Evolutionary conservation across 495 filamentous ascomycete genomes (phyloP).

Genomic region (Glarea lozoyensis): DNA sequence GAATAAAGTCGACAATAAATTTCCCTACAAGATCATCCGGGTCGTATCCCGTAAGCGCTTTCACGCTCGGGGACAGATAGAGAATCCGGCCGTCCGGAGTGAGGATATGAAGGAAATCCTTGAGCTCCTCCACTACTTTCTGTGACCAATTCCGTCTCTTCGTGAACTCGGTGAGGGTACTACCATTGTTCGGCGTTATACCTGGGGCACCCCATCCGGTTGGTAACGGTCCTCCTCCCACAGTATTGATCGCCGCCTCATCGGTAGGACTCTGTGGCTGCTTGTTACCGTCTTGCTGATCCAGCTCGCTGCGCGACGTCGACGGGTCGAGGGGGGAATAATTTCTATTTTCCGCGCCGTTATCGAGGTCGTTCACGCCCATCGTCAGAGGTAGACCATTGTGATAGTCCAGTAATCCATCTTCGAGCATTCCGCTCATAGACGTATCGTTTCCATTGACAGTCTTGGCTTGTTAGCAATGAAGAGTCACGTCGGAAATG

Average conservation of each 20-base stretch:
- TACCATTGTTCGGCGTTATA: constrained; percentile 40
- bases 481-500: background rate
- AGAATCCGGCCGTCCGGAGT: constrained; percentile 74
- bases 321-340: constrained; percentile 5
- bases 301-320: constrained; percentile 8
- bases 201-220: constrained; percentile 44
- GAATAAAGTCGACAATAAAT: constrained; percentile 72
- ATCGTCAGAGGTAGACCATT: constrained; percentile 20
- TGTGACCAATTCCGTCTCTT: constrained; percentile 85
- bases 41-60: constrained; percentile 68
- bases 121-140: constrained; percentile 79
- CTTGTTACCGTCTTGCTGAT: constrained; percentile 6
- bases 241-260: constrained; percentile 29
- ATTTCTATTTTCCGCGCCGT: constrained; percentile 1
- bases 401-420: constrained; percentile 19
- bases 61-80: constrained; percentile 75
- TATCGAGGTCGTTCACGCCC: constrained; percentile 11
- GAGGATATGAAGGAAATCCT: constrained; percentile 81
- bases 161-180: constrained; percentile 70
- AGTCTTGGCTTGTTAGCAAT: background rate
- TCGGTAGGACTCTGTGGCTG: constrained; percentile 1
- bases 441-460: constrained; percentile 21
- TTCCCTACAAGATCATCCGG: constrained; percentile 60
- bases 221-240: constrained; percentile 47
- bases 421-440: constrained; percentile 31